Base-by-base conservation (phyloP, 352 stramenopile genomes). In the Albugo candida region DNA sequence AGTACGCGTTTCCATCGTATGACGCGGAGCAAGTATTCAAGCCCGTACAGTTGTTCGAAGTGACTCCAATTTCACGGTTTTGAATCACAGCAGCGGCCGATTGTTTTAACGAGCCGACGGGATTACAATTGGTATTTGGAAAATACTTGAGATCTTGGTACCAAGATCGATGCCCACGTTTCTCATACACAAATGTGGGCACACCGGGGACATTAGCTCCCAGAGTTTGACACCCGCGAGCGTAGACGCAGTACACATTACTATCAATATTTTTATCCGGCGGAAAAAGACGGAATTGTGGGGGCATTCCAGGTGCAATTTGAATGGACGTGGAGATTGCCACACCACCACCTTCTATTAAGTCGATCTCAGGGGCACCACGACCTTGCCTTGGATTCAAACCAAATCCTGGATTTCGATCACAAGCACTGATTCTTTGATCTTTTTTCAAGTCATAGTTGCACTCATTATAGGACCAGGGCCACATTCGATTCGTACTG, bases 331-430 rank as follows among this genome's bases (percentile, higher is more conserved):
- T 71, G 11, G 82, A 95, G 51, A 94, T 61, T 36, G 64, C 54
- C 52, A 45, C 27, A 24, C 65, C 68, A 41, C 63, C 68, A 64
- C 81, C 73, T 95, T 81, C 89, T 11, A 97, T 60, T 12, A 97
- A 66, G 63, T 97, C 89, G 58, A 97, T 97, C 59, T 97, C 91
- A 0, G 85, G 85, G n/a, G 85, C 81, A 47, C 89, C 89, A 34
- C 86, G 61, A 13, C 89, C 89, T 42, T 74, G 56, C 36, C 80
- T 63, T 0, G 70, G 50, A 65, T 96, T 79, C 41, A 97, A 59
- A 10, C 86, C 87, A 56, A 76, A 95, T 44, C 95, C 87, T 47
- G 92, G 87, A 45, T 65, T 70, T 2, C 56, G 49, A 54, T 96
- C 87, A 53, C 92, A 97, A n/a, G 77, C 92, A 27, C 47, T 75